phyloP scores from a whole-genome alignment of 2,329 filamentous ascomycete species.

The Nothophoma quercina region DNA sequence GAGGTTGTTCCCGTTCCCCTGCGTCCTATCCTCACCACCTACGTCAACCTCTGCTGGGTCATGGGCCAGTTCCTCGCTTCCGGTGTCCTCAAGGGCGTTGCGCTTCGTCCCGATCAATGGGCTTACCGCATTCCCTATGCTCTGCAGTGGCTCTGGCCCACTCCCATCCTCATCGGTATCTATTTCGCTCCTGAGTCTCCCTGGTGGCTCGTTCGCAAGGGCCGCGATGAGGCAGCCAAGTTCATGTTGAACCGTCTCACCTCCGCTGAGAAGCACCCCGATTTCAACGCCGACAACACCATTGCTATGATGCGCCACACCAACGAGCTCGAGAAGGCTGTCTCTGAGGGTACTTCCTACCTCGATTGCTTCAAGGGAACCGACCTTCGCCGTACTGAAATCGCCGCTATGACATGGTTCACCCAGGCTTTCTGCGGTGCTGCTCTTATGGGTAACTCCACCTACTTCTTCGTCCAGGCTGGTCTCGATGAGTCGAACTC shows the following conservation, averaged over 20 bases:
- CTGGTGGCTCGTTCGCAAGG: constrained; percentile 76
- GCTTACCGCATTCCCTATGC: constrained; percentile 72
- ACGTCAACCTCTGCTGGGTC: constrained; percentile 80
- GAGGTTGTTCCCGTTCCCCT: constrained; percentile 75
- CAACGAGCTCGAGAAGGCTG: constrained; percentile 77
- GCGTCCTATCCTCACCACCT: constrained; percentile 66
- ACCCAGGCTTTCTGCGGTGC: constrained; percentile 54
- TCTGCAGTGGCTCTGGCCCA: constrained; percentile 78
- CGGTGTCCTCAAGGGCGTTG: constrained; percentile 72
- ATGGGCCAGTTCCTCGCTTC: constrained; percentile 76
- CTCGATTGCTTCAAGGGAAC: constrained; percentile 85
- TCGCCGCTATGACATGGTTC: constrained; percentile 62
- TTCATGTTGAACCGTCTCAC: constrained; percentile 70
- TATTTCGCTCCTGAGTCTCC: constrained; percentile 74
- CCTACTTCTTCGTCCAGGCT: constrained; percentile 59
- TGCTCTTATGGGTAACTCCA: constrained; percentile 48
- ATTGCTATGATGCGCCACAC: constrained; percentile 93
- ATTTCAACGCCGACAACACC: constrained; percentile 60
- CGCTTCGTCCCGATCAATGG: constrained; percentile 70
- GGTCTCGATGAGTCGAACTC: constrained; percentile 53
- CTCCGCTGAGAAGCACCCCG: constrained; percentile 53
- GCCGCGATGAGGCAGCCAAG: constrained; percentile 71
- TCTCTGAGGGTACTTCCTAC: constrained; percentile 73
- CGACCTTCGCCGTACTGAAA: constrained; percentile 80
- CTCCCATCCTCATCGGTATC: constrained; percentile 72